Evolutionary conservation across 169 alveolate species (phyloP), one percentile per base, ranked within the genome.

Genomic region (Cryptosporidium sp.): DNA sequence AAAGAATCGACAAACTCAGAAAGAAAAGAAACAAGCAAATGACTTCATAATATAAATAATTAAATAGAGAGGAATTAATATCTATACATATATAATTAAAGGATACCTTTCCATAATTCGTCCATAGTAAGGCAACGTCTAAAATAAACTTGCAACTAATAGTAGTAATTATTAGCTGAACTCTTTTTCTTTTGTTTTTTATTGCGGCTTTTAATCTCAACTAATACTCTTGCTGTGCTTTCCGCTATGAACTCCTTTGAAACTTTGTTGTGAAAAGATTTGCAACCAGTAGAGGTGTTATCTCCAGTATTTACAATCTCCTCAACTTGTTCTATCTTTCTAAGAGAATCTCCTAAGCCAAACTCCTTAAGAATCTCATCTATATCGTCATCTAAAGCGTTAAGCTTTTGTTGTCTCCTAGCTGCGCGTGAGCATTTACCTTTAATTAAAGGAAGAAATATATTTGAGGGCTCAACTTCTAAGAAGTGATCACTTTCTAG

Each of bases 161-260:
- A 48, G 14, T 48, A 48, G 21, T 16, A 12, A 48, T 48, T 48
- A 48, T 48, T 48, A 14, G 39, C 33, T 29, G 35, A 3, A 4
- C 23, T 61, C 9, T 61, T 61, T 6, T 33, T 61, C 74, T 68
- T 68, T 29, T 68, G 74, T 21, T 68, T 68, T 21, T 68, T 68
- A n/a, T 68, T 68, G 8, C 31, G 29, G 52, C 37, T 68, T 68
- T 68, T 33, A 35, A 29, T 68, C 37, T 61, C 69, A n/a, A 9
- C n/a, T 51, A 35, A 68, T 37, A 58, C 52, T 26, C 74, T 35
- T 37, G 74, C 74, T 6, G 26, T 68, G 48, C 74, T 35, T 68
- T 68, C 31, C 5, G 29, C 41, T 29, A 33, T n/a, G 7, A 29
- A 29, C 33, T 61, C 69, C 21, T 61, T n/a, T 61, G 41, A 61